Evolutionary conservation across 1,284 basidiomycete species (phyloP), one percentile per base, ranked within the genome.

Genomic region (Apiotrichum laibachii): DNA sequence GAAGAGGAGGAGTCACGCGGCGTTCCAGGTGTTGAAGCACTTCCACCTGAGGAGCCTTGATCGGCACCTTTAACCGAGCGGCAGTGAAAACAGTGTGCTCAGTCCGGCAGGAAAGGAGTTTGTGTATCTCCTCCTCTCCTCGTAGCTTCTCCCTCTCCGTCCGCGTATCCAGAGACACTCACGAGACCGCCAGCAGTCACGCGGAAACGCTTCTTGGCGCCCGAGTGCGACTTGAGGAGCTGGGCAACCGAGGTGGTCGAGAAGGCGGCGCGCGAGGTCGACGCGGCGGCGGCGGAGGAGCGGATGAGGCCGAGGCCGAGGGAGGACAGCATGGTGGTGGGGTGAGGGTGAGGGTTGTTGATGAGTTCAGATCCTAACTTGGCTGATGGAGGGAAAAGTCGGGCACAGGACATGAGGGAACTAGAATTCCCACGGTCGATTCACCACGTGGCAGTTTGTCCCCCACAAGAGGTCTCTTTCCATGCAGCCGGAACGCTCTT

Each of bases 161-260:
- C 22, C 8, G 39, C 39, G 22, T 21, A 15, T 40, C 39, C 8
- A 18, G 9, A 51, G 10, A 18, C 26, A 53, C 59, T 53, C 55
- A 60, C 59, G 15, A 40, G 40, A 53, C 59, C 59, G 44, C 51
- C 35, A n/a, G 33, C 59, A 19, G 59, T 56, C 18, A 46, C 37
- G 22, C 51, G 54, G 62, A 73, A 75, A n/a, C 72, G 56, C 64
- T 75, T 75, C 64, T 71, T 71, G 31, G 69, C 62, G 11, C 71
- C 71, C 21, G 66, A 66, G 58, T 75, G 72, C 3, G 64, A 60
- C 59, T 73, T 75, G 33, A 73, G 54, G 55, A 71, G 63, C 45
- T 65, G 52, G 18, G 53, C 46, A 16, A 59, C 57, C 18, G 43
- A 12, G 9, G 60, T 46, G 2, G 55, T 59, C 10, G 62, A 59